A percentile compares a stretch with the other conserved stretches of the same genome.
Evolutionary conservation across 306 rosid species (phyloP).

Genomic region (Inga oerstediana): DNA sequence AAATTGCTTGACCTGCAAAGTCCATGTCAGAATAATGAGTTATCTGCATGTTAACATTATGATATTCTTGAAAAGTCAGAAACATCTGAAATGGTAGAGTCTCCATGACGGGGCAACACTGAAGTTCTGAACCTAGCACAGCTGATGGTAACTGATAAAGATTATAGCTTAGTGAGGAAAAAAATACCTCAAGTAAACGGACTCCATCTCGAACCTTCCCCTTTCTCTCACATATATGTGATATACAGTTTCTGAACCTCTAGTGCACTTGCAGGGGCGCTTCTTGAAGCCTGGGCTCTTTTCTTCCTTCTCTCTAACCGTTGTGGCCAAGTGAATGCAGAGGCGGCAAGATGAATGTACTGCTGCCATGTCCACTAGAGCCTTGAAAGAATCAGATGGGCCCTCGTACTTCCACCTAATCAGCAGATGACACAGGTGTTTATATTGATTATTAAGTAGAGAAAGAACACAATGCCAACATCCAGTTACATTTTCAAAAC

Average conservation of each 20-base stretch:
- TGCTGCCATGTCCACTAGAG: slow-evolving; percentile 80
- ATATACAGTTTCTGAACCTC: slow-evolving; percentile 55
- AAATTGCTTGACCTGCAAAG: slow-evolving; percentile 70
- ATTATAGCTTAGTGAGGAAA: background rate
- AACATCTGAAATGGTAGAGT: slow-evolving; percentile 8
- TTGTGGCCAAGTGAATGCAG: slow-evolving; percentile 82
- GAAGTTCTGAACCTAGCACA: background rate
- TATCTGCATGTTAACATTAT: slow-evolving; percentile 6
- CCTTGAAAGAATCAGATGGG: slow-evolving; percentile 77
- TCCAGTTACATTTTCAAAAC: slow-evolving; percentile 7
- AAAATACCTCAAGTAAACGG: slow-evolving; percentile 83
- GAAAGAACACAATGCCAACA: slow-evolving; percentile 25
- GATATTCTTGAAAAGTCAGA: slow-evolving; percentile 20
- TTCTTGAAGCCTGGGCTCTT: slow-evolving; percentile 57
- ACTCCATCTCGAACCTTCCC: slow-evolving; percentile 83
- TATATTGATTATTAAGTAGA: background rate
- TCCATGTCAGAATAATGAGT: slow-evolving; percentile 33
- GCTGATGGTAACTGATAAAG: background rate
- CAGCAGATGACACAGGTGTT: slow-evolving; percentile 34
- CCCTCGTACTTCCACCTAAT: slow-evolving; percentile 96
- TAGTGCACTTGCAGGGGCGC: slow-evolving; percentile 91
- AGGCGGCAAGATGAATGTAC: slow-evolving; percentile 83
- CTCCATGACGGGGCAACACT: background rate
- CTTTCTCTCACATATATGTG: slow-evolving; percentile 79
- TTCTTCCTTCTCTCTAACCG: slow-evolving; percentile 61